Evolutionary conservation across 2,329 filamentous ascomycete genomes (phyloP).

Genomic region (Tolypocladium pustulatum): DNA sequence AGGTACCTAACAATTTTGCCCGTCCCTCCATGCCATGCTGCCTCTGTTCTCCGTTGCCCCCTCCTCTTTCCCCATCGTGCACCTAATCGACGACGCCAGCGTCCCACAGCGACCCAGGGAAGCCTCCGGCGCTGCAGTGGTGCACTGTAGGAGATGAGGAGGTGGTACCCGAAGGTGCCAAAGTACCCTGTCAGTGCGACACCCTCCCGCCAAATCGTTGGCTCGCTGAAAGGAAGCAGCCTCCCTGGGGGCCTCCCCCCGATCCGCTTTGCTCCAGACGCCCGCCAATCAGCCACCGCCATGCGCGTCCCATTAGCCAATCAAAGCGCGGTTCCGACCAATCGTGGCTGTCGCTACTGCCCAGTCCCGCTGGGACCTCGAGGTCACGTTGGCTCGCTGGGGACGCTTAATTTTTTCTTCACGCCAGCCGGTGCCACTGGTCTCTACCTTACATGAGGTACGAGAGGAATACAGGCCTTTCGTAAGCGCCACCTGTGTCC

Average conservation of each 20-base stretch:
- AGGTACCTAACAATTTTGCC: not conserved
- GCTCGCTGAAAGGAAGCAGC: not conserved
- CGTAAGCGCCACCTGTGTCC: not conserved
- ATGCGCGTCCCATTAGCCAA: conserved; percentile 5
- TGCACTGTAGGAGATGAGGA: not conserved
- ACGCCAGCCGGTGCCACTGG: not conserved
- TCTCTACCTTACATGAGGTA: not conserved
- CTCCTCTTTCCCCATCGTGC: not conserved
- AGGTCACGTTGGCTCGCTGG: not conserved
- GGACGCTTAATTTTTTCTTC: not conserved
- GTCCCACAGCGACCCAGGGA: not conserved
- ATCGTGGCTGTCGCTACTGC: not conserved
- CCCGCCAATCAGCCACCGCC: not conserved
- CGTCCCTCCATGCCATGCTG: not conserved
- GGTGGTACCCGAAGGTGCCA: not conserved
- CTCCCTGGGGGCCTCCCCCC: not conserved
- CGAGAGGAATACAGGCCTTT: not conserved
- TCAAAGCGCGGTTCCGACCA: conserved; percentile 3
- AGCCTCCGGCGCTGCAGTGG: not conserved
- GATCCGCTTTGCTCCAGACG: not conserved
- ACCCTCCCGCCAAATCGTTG: not conserved
- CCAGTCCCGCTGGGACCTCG: conserved; percentile 1
- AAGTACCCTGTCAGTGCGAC: not conserved
- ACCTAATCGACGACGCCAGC: not conserved
- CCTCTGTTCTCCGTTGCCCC: not conserved